Evolutionary conservation across 352 stramenopile species (phyloP).

Genomic region (Pythium aphanidermatum): DNA sequence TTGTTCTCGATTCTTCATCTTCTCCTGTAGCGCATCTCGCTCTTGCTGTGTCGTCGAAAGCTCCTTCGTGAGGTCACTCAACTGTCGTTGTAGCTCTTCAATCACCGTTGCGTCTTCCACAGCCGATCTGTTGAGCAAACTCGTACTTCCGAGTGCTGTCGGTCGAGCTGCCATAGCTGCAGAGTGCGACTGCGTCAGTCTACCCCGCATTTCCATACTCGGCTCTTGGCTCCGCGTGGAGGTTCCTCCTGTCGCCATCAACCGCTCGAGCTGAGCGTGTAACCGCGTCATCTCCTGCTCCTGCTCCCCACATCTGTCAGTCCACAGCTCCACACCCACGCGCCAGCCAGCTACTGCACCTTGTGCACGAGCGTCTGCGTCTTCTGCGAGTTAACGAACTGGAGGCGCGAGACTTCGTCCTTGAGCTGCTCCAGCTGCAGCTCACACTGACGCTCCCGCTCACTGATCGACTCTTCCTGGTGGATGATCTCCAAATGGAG

Average conservation of each 20-base stretch:
- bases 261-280: conserved; percentile 52
- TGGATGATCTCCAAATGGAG: conserved; percentile 78
- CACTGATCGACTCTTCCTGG: conserved; percentile 64
- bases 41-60: conserved; percentile 35
- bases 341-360: no score
- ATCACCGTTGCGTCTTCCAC: conserved; percentile 26
- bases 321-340: no score
- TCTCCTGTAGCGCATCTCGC: conserved; percentile 37
- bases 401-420: conserved; percentile 67
- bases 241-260: conserved; percentile 28
- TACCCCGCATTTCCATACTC: conserved; percentile 17
- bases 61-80: conserved; percentile 37
- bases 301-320: no score
- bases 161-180: neutral
- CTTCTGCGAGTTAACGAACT: conserved; percentile 60
- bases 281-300: conserved; percentile 61
- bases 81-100: conserved; percentile 37
- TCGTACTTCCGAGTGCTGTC: neutral
- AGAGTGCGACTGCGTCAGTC: conserved; percentile 13
- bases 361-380: conserved; percentile 49
- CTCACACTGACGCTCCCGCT: conserved; percentile 58
- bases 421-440: conserved; percentile 57
- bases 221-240: conserved; percentile 13
- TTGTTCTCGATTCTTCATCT: conserved; percentile 52
- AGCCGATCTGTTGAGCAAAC: conserved; percentile 7